These are phyloP conservation scores for Silene latifolia DNA, from an alignment of 148 eudicot genomes.

Conservation along the genomic window DNA sequence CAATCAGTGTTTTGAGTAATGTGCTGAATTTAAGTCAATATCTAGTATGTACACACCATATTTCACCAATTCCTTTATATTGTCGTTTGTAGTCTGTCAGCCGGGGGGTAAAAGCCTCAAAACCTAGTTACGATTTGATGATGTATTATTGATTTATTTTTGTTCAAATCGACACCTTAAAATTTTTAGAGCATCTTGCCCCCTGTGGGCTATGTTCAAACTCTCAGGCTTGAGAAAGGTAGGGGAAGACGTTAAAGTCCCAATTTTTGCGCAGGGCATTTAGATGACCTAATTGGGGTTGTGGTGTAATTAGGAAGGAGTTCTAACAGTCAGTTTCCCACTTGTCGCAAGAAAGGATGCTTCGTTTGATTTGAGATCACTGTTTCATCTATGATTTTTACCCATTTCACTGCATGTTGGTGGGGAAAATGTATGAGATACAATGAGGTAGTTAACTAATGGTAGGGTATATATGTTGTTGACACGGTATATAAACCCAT, in stretches of 20 bases:
- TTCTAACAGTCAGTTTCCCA: not conserved
- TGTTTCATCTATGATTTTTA: not conserved
- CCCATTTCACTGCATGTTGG: not conserved
- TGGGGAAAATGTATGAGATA: not conserved
- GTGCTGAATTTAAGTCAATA: not conserved
- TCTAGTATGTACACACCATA: not conserved
- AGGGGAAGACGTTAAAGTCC: too few species aligned
- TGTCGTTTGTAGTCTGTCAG: too few species aligned
- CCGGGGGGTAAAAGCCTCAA: too few species aligned
- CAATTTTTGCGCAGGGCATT: too few species aligned
- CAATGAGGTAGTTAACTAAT: not conserved
- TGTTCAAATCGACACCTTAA: not conserved
- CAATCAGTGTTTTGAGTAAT: not conserved
- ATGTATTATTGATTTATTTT: not conserved
- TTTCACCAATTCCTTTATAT: not conserved
- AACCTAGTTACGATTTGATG: too few species aligned
- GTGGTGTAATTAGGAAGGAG: not conserved
- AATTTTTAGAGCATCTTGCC: not conserved
- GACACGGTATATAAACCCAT: not conserved
- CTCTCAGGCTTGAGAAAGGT: too few species aligned
- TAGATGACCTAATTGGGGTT: not conserved
- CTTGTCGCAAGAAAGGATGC: not conserved
- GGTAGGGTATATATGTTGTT: constrained; percentile 1
- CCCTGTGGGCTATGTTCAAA: not conserved
- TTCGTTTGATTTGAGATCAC: not conserved